Evolutionary conservation across 1,284 basidiomycete genomes (phyloP), one percentile per base, ranked within the genome.

Genomic region (Sanghuangporus sanghuang): DNA sequence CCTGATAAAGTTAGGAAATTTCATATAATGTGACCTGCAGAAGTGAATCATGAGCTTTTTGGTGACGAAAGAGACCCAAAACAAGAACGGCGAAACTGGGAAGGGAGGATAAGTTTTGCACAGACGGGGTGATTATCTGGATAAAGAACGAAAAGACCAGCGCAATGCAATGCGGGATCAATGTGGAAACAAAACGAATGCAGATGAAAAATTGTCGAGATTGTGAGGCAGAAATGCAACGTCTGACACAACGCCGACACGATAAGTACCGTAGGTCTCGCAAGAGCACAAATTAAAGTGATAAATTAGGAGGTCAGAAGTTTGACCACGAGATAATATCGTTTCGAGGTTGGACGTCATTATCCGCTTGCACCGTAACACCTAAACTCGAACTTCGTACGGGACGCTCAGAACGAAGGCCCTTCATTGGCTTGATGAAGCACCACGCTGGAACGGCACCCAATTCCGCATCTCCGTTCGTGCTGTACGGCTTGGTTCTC

Each of bases 361-460:
- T 72, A 52, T 68, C 78, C 52, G 79, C 79, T 66, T 85, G 72
- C 69, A 83, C 78, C 9, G 83, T 85, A 64, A 87, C 81, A 9
- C 85, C 85, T 40, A 87, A 72, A 70, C 86, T 89, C 53, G 77
- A 74, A 57, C 77, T 82, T 36, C 89, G 81, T 67, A 88, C 76
- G 0, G 89, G 88, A 14, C 89, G 78, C 69, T 85, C 82, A 8
- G 82, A 79, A 49, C 78, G 74, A 60, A 86, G 75, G 2, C 84
- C 86, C 64, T 83, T 81, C 49, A 81, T 77, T 42, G 85, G 81
- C 70, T 84, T 85, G 68, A 84, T 67, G 77, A 91, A 90, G 70
- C 81, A 84, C 87, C 89, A 91, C 5, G 85, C 81, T 4, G 89
- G 89, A 2, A 89, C 82, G 18, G 86, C 80, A 38, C 89, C 89